Evolutionary conservation across 169 alveolate genomes (phyloP).

Genomic region (Cryptosporidium parvum): DNA sequence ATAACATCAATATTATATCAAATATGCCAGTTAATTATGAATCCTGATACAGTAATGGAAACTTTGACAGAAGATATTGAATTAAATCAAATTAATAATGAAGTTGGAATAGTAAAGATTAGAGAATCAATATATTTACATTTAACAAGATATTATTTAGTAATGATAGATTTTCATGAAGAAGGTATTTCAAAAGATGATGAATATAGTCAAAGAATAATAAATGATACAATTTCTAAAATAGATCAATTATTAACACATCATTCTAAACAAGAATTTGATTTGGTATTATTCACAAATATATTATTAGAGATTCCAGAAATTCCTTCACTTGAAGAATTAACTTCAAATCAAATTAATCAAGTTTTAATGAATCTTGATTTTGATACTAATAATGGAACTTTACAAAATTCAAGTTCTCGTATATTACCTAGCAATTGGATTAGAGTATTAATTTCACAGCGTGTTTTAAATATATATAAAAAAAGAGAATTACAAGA

Average conservation of each 20-base stretch:
- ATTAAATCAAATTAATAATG: neutral
- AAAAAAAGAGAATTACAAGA: conserved; percentile 10
- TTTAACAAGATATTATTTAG: conserved; percentile 6
- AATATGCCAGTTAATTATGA: conserved; percentile 6
- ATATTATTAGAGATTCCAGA: conserved; percentile 62
- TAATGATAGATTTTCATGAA: conserved; percentile 16
- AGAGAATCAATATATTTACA: conserved; percentile 20
- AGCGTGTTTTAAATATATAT: conserved; percentile 17
- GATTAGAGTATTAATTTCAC: conserved; percentile 13
- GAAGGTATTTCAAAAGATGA: neutral
- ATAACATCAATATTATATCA: conserved; percentile 24
- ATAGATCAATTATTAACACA: conserved; percentile 1
- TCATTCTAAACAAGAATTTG: conserved; percentile 6
- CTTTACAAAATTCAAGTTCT: neutral
- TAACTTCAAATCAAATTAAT: neutral
- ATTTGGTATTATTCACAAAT: conserved; percentile 6
- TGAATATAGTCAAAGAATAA: neutral
- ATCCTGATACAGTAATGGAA: neutral
- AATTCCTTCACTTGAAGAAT: conserved; percentile 3
- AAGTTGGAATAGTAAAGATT: neutral
- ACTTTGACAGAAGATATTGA: neutral
- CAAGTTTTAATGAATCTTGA: conserved; percentile 11
- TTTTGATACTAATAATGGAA: neutral
- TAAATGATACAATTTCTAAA: neutral
- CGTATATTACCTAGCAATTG: conserved; percentile 16